A percentile compares a stretch with the other conserved stretches of the same genome.
These are phyloP conservation scores for Polyporus arcularius DNA, from an alignment of 768 basidiomycete species.

Conservation along the genomic window DNA sequence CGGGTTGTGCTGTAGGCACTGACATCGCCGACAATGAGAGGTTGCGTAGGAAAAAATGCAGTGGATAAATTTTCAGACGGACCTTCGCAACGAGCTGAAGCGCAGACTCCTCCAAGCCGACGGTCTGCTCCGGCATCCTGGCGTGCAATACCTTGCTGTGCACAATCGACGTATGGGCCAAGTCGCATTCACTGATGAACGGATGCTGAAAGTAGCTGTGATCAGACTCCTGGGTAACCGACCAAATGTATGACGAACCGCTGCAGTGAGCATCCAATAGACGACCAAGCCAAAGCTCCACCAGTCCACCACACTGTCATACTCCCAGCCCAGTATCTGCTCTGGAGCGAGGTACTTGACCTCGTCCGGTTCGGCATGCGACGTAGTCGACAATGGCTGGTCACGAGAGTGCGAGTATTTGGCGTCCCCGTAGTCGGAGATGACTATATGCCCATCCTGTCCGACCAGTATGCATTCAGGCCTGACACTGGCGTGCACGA, in stretches of 20 bases:
- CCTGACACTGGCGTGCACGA: slow-evolving; percentile 48
- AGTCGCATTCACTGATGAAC: slow-evolving; percentile 27
- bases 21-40: background rate
- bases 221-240: background rate
- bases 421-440: slow-evolving; percentile 45
- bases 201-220: slow-evolving; percentile 40
- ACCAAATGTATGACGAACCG: slow-evolving; percentile 33
- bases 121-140: slow-evolving; percentile 29
- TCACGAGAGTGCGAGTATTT: slow-evolving; percentile 15
- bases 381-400: background rate
- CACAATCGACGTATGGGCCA: slow-evolving; percentile 31
- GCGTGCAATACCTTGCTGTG: slow-evolving; percentile 37
- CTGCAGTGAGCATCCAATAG: slow-evolving; percentile 50
- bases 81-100: slow-evolving; percentile 51
- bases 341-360: slow-evolving; percentile 51
- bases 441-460: slow-evolving; percentile 45
- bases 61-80: background rate
- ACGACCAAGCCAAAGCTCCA: slow-evolving; percentile 59
- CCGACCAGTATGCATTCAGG: slow-evolving; percentile 49
- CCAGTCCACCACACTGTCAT: slow-evolving; percentile 53
- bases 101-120: slow-evolving; percentile 31
- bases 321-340: slow-evolving; percentile 53
- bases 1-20: slow-evolving; percentile 64
- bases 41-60: background rate
- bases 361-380: background rate